A percentile compares a stretch with the other conserved stretches of the same genome.
phyloP scores from a whole-genome alignment of 2,329 filamentous ascomycete species.

The Cytospora schulzeri region DNA sequence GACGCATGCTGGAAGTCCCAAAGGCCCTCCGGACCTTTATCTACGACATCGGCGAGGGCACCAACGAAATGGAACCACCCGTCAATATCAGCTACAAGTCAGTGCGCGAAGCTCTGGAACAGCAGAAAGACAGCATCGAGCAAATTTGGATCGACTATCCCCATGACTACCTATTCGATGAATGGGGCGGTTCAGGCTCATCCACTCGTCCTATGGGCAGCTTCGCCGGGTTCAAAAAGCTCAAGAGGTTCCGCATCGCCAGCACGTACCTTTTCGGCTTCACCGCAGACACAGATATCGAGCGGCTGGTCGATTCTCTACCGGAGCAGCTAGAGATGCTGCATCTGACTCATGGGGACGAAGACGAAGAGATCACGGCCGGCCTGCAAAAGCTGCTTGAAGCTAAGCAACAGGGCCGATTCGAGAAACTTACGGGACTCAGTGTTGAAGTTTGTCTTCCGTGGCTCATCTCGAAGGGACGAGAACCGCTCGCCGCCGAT shows the following conservation, averaged over 20 bases:
- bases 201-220: conserved; percentile 15
- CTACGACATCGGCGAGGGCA: conserved; percentile 15
- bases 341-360: conserved; percentile 15
- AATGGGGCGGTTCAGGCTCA: conserved; percentile 14
- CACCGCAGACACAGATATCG: conserved; percentile 10
- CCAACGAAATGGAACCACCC: conserved; percentile 1
- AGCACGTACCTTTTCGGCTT: conserved; percentile 20
- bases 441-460: conserved; percentile 7
- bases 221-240: not conserved
- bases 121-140: conserved; percentile 11
- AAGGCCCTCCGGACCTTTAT: conserved; percentile 14
- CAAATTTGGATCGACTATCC: conserved; percentile 18
- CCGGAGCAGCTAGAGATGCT: conserved; percentile 14
- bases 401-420: conserved; percentile 7
- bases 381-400: conserved; percentile 13
- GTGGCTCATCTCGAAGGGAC: conserved; percentile 3
- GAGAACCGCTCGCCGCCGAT: conserved; percentile 9
- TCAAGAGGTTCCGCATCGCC: conserved; percentile 13
- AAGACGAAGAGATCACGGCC: conserved; percentile 15
- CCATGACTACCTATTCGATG: conserved; percentile 18
- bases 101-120: conserved; percentile 9
- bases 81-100: conserved; percentile 17
- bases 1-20: conserved; percentile 5
- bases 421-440: conserved; percentile 2
- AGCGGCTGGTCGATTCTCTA: conserved; percentile 13